Conservation (phyloP, 1,284 basidiomycete species). For the Rhodofomes roseus region DNA sequence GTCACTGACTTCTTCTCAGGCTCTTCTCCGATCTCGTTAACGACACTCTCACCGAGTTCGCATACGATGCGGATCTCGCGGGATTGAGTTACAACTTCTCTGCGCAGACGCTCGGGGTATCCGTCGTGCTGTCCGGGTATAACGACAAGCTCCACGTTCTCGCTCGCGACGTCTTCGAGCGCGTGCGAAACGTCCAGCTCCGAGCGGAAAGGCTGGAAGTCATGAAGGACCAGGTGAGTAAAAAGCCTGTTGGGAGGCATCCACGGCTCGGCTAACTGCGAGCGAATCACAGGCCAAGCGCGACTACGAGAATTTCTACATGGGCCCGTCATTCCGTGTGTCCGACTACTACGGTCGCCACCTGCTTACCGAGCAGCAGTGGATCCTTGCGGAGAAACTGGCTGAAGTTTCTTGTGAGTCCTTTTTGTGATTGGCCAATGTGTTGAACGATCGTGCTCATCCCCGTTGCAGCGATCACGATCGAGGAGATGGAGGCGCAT, state of each 20-base stretch:
- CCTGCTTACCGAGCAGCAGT: conserved; percentile 67
- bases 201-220: conserved; percentile 75
- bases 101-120: conserved; percentile 66
- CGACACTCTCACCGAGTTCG: conserved; percentile 87
- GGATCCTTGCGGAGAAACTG: conserved; percentile 83
- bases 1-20: conserved; percentile 35
- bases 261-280: neutral
- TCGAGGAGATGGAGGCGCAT: conserved; percentile 73
- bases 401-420: conserved; percentile 69
- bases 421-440: neutral
- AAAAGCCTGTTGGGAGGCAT: neutral
- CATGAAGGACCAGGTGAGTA: conserved; percentile 78
- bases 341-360: conserved; percentile 80
- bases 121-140: conserved; percentile 79
- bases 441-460: neutral
- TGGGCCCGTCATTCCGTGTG: conserved; percentile 81
- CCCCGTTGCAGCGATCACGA: conserved; percentile 57
- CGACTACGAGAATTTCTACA: conserved; percentile 84
- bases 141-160: conserved; percentile 91
- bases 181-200: conserved; percentile 67
- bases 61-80: conserved; percentile 92
- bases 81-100: conserved; percentile 80
- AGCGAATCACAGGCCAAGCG: conserved; percentile 50
- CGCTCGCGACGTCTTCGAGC: conserved; percentile 72
- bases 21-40: conserved; percentile 87